Evolutionary conservation across 306 rosid species (phyloP), one percentile per base, ranked within the genome.

Genomic region (Fragaria ananassa): DNA sequence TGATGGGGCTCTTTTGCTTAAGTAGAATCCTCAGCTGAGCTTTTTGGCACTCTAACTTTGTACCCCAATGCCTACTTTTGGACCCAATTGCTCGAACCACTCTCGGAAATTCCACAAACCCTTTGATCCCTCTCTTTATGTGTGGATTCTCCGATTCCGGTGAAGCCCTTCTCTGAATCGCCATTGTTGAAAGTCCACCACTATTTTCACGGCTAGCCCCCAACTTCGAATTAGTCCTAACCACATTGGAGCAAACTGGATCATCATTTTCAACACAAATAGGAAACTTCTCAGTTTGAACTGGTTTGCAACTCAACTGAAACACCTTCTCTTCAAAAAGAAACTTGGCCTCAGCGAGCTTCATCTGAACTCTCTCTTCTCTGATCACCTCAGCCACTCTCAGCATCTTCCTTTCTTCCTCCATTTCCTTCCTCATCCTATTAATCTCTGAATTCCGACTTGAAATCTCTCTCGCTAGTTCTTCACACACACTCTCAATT

Each of bases 311-410:
- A 19, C 51, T 73, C 65, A 88, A 54, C 49, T 83, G 83, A 7
- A 51, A 66, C 5, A 85, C 71, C 78, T 80, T 83, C 56, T 85
- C 83, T 80, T 88, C 89, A 41, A 85, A 82, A 2, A 84, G 31
- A 72, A 81, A 53, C 79, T 81, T 88, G 14, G 88, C 89, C 50
- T 88, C 91, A 3, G 84, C 53, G 6, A 88, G 85, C 77, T 88
- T 88, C 91, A 88, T 88, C 77, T 83, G 91, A 76, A 88, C 87
- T 68, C 89, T 83, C 76, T 88, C 89, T 46, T 88, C 91, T 29
- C 89, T 83, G 23, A 88, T 64, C 57, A 79, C 83, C 76, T 85
- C 89, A 29, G 87, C 86, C 78, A 88, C 63, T 61, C 85, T 77
- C 17, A 88, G 54, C 91, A 88, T 88, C 79, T 88, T 88, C 13